Conservation (phyloP, 768 basidiomycete species). For the Chlorophyllum brunneum region DNA sequence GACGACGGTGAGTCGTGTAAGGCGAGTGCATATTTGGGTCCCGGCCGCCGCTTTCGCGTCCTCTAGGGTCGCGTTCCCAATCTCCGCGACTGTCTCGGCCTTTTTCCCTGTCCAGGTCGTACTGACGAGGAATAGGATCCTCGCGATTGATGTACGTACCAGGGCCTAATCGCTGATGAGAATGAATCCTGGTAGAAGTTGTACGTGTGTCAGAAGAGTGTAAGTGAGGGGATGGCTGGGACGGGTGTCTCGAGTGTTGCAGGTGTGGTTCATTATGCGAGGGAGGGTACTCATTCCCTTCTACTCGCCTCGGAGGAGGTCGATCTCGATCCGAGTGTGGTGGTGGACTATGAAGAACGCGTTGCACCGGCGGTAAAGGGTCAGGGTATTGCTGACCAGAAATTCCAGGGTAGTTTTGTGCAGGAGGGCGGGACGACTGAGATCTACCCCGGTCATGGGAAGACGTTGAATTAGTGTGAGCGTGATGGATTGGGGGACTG, state of each 20-base stretch:
- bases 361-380: constrained; percentile 37
- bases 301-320: constrained; percentile 38
- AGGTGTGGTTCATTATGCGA: constrained; percentile 11
- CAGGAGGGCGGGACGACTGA: constrained; percentile 46
- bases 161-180: constrained; percentile 66
- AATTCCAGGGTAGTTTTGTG: constrained; percentile 33
- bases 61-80: constrained; percentile 20
- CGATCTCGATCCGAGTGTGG: constrained; percentile 39
- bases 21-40: constrained; percentile 35
- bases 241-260: constrained; percentile 14
- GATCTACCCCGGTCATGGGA: constrained; percentile 47
- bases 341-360: constrained; percentile 47
- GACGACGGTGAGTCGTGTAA: constrained; percentile 32
- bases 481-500: constrained; percentile 40
- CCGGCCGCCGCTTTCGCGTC: constrained; percentile 21
- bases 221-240: constrained; percentile 27
- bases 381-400: constrained; percentile 48
- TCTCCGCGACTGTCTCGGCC: constrained; percentile 30
- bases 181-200: constrained; percentile 45
- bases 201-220: constrained; percentile 17
- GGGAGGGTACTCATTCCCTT: constrained; percentile 20
- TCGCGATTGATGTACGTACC: constrained; percentile 54
- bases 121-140: constrained; percentile 47
- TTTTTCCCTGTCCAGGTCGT: constrained; percentile 37
- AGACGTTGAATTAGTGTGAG: constrained; percentile 29